Evolutionary conservation across 2,329 filamentous ascomycete species (phyloP), one percentile per base, ranked within the genome.

Genomic region (Colletotrichum higginsianum): DNA sequence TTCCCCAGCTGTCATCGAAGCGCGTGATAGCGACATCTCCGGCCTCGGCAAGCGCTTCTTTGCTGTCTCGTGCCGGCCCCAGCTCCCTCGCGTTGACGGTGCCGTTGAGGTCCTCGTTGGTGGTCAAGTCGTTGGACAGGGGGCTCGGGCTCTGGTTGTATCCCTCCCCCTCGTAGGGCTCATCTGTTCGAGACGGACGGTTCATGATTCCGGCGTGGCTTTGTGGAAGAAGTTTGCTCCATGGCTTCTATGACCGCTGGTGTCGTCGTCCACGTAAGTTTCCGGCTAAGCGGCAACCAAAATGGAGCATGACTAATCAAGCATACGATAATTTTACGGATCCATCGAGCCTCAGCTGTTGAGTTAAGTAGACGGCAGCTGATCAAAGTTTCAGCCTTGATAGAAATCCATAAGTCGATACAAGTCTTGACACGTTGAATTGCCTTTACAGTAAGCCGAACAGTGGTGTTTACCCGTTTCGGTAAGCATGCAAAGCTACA

Each of bases 101-200:
- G 61, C 81, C 80, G 73, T 83, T 82, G 58, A 88, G 76, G 66
- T 87, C 85, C 61, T 83, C 83, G 57, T 83, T 81, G 23, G 86
- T 88, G 7, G 84, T 87, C 40, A 84, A 77, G 74, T 87, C 85
- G 61, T 80, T 80, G n/a, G 83, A 82, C 30, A 87, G 78, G 4
- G 80, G 79, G 73, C 82, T 79, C 3, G 86, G 86, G 71, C 79
- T 86, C 76, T 87, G 86, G 73, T 88, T 88, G 75, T 80, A 85
- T 60, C 77, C 79, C 42, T 79, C 79, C 12, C 65, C 74, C 30
- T 73, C 63, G 44, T 69, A 70, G 21, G 74, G 74, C 55, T 75
- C 74, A n/a, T 75, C 67, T 21, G 73, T 74, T 56, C 71, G 58
- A n/a, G 73, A 73, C 4, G 73, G 72, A n/a, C 71, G 72, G 67